phyloP scores from a whole-genome alignment of 2,329 filamentous ascomycete genomes.

The Metarhizium album region DNA sequence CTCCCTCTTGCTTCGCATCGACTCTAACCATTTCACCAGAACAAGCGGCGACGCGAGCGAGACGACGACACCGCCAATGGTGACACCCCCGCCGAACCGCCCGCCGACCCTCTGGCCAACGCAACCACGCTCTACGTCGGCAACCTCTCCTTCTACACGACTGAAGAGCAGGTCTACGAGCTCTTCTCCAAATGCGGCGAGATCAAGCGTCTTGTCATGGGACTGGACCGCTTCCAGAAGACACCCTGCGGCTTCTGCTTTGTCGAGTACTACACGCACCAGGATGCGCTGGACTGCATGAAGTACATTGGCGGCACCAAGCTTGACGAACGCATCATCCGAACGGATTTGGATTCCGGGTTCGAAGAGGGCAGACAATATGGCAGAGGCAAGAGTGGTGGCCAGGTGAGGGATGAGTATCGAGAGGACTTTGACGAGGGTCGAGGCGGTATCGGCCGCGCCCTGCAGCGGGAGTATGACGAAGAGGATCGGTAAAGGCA shows the following conservation, averaged over 20 bases:
- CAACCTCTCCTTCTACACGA: slow-evolving; percentile 97
- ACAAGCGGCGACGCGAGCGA: slow-evolving; percentile 60
- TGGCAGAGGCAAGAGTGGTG: slow-evolving; percentile 87
- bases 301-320: slow-evolving; percentile 98
- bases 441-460: slow-evolving; percentile 77
- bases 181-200: slow-evolving; percentile 93
- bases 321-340: slow-evolving; percentile 91
- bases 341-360: slow-evolving; percentile 89
- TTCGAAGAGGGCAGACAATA: slow-evolving; percentile 96
- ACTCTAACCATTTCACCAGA: slow-evolving; percentile 33
- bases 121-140: slow-evolving; percentile 96
- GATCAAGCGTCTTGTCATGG: slow-evolving; percentile 97
- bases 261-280: slow-evolving; percentile 97
- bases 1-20: not conserved
- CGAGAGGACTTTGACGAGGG: slow-evolving; percentile 95
- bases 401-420: slow-evolving; percentile 96
- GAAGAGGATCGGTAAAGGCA: slow-evolving; percentile 23
- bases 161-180: slow-evolving; percentile 97
- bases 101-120: slow-evolving; percentile 62
- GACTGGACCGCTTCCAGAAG: slow-evolving; percentile 91
- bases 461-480: slow-evolving; percentile 42
- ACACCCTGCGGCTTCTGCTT: slow-evolving; percentile 99
- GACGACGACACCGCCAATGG: slow-evolving; percentile 38
- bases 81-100: slow-evolving; percentile 34
- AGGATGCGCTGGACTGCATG: slow-evolving; percentile 94